Evolutionary conservation across 768 basidiomycete genomes (phyloP).

Genomic region (Phanerochaete sordida): DNA sequence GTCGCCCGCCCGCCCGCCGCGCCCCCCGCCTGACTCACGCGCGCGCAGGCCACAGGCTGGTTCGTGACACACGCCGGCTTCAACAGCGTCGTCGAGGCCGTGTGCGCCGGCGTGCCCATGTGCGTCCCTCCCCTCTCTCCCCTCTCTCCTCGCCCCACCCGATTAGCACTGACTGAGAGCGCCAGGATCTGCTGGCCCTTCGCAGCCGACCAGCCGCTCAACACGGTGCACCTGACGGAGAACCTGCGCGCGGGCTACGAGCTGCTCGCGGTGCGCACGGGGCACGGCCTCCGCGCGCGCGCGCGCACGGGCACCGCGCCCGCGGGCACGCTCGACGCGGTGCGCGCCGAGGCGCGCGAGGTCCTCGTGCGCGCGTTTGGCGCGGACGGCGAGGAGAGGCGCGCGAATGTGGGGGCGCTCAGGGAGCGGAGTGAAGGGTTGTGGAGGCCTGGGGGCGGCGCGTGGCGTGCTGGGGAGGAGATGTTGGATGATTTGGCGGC

Average conservation of each 20-base stretch:
- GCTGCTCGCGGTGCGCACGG: slow-evolving; percentile 23
- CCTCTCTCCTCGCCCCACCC: background rate
- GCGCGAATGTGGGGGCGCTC: slow-evolving; percentile 4
- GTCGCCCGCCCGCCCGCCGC: background rate
- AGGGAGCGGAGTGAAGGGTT: background rate
- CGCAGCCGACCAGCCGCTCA: slow-evolving; percentile 21
- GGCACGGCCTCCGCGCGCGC: slow-evolving; percentile 9
- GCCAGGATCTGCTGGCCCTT: slow-evolving; percentile 29
- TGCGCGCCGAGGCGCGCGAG: slow-evolving; percentile 7
- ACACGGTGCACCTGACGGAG: slow-evolving; percentile 19
- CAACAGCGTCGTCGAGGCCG: slow-evolving; percentile 20
- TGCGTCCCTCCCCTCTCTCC: background rate
- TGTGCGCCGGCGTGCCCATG: slow-evolving; percentile 19
- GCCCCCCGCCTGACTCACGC: background rate
- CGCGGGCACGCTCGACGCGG: slow-evolving; percentile 13
- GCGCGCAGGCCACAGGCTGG: slow-evolving; percentile 21
- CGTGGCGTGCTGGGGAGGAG: background rate
- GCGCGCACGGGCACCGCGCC: slow-evolving; percentile 13
- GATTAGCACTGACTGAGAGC: too few relatives aligned
- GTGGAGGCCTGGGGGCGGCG: slow-evolving; percentile 2
- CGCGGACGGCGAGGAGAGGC: slow-evolving; percentile 15
- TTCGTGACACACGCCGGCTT: slow-evolving; percentile 25
- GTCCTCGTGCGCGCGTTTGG: slow-evolving; percentile 16
- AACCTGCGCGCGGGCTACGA: slow-evolving; percentile 23
- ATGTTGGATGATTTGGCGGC: too few relatives aligned